phyloP scores from a whole-genome alignment of 2,329 filamentous ascomycete species.

The Clonostachys rosea region DNA sequence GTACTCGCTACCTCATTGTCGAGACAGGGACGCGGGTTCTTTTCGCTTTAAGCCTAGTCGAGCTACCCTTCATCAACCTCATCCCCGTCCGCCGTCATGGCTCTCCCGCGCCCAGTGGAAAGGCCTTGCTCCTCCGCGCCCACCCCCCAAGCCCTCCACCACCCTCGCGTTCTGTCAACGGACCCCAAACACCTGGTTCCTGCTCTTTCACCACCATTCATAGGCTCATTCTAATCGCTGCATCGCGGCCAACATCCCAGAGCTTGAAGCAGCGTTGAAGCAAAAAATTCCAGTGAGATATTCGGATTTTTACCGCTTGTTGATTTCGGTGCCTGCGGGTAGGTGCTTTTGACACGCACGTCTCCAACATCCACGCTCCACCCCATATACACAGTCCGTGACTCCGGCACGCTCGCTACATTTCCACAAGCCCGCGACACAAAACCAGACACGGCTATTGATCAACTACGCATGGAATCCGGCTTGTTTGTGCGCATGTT shows the following conservation, averaged over 20 bases:
- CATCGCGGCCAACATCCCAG: neutral
- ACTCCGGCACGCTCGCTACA: too few relatives aligned
- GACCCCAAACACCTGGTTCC: constrained; percentile 17
- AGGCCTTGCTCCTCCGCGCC: constrained; percentile 10
- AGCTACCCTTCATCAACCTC: neutral
- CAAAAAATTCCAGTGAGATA: too few relatives aligned
- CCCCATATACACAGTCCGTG: too few relatives aligned
- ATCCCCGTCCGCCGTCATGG: constrained; percentile 8
- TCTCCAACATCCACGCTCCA: too few relatives aligned
- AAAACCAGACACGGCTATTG: too few relatives aligned
- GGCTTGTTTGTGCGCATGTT: too few relatives aligned
- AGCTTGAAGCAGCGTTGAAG: neutral
- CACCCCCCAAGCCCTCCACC: constrained; percentile 13
- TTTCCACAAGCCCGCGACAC: too few relatives aligned
- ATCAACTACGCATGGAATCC: too few relatives aligned
- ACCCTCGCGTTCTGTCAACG: constrained; percentile 23
- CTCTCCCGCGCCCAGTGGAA: constrained; percentile 18
- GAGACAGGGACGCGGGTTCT: too few relatives aligned
- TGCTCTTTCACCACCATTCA: constrained; percentile 44
- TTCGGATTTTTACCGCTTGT: too few relatives aligned
- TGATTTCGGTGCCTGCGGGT: too few relatives aligned
- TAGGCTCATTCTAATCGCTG: constrained; percentile 60
- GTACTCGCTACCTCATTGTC: neutral
- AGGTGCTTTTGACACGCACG: too few relatives aligned
- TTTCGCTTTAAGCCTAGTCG: neutral